These are phyloP conservation scores for Ormosia emarginata DNA, from an alignment of 306 rosid species.

Conservation along the genomic window DNA sequence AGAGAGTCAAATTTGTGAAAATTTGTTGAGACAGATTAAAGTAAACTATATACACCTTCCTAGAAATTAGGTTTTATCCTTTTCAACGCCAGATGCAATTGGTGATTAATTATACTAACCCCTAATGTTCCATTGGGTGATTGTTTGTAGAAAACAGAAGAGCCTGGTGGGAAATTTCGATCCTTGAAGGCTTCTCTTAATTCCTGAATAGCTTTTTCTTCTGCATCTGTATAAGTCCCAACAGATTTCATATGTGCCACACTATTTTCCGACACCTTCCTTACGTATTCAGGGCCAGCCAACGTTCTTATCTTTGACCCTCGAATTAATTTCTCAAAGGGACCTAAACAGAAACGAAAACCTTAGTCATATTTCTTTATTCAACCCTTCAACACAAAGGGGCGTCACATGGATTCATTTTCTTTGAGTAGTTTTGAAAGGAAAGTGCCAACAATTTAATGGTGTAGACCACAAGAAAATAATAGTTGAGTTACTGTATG, in stretches of 20 bases:
- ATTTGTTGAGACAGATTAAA: background rate
- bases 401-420: background rate
- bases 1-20: background rate
- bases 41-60: background rate
- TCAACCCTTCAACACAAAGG: background rate
- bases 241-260: slow-evolving; percentile 42
- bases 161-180: slow-evolving; percentile 46
- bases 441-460: background rate
- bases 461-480: background rate
- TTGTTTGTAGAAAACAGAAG: slow-evolving; percentile 56
- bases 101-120: slow-evolving; percentile 32
- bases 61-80: too few species aligned
- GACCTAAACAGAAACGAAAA: slow-evolving; percentile 37
- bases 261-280: slow-evolving; percentile 63
- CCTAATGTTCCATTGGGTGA: slow-evolving; percentile 54
- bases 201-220: slow-evolving; percentile 48
- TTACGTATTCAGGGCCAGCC: slow-evolving; percentile 52
- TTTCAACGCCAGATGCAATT: background rate
- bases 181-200: slow-evolving; percentile 40
- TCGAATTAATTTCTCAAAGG: slow-evolving; percentile 61
- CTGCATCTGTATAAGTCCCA: slow-evolving; percentile 50
- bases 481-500: background rate
- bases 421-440: background rate
- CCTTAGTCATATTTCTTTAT: background rate
- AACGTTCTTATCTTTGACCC: slow-evolving; percentile 48